phyloP scores from a whole-genome alignment of 1,284 basidiomycete genomes.

The Chondrostereum purpureum region DNA sequence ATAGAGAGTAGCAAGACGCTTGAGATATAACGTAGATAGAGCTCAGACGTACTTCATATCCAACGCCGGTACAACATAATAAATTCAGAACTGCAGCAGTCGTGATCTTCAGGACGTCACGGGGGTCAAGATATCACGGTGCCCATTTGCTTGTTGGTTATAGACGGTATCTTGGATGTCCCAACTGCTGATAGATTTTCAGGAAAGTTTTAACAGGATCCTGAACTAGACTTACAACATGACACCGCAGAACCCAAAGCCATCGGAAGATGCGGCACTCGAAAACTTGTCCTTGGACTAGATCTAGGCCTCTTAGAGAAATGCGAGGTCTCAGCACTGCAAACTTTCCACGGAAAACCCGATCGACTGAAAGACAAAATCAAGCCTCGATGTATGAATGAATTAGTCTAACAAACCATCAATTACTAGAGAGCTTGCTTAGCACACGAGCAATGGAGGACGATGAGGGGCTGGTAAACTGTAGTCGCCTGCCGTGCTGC shows the following conservation, averaged over 20 bases:
- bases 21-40: background rate
- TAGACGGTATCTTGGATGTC: conserved; percentile 86
- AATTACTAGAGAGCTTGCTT: conserved; percentile 38
- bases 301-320: conserved; percentile 1
- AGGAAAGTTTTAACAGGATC: background rate
- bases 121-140: conserved; percentile 86
- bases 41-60: conserved; percentile 73
- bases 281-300: conserved; percentile 91
- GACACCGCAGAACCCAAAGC: conserved; percentile 91
- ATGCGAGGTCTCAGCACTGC: background rate
- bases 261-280: conserved; percentile 73
- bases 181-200: conserved; percentile 57
- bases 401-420: conserved; percentile 45
- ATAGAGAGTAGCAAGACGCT: conserved; percentile 8
- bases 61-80: conserved; percentile 73
- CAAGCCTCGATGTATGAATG: background rate
- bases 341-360: conserved; percentile 88
- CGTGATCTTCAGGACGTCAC: conserved; percentile 69
- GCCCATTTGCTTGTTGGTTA: conserved; percentile 81
- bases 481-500: too few relatives aligned
- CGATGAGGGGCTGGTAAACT: conserved; percentile 22
- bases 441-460: conserved; percentile 1
- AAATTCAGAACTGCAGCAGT: conserved; percentile 46
- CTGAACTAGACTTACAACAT: conserved; percentile 55
- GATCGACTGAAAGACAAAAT: conserved; percentile 64